phyloP scores from a whole-genome alignment of 257 asterid species.

The Nicotiana otophora region DNA sequence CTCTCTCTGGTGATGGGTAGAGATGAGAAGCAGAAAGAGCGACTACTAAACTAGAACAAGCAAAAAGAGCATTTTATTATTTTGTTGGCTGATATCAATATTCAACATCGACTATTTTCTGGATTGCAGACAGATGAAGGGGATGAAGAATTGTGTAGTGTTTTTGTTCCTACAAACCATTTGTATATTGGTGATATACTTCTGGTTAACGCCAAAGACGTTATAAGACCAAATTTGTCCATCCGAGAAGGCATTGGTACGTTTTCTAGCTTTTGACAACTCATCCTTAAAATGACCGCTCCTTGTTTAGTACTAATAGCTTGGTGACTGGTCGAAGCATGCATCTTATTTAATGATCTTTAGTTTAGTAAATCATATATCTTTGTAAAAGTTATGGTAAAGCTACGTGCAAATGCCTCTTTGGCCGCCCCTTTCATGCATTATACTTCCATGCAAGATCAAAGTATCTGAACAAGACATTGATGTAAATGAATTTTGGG shows the following conservation, averaged over 20 bases:
- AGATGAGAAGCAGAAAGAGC: constrained; percentile 4
- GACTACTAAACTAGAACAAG: background rate
- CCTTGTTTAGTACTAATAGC: background rate
- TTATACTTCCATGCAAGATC: no score
- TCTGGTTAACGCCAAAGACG: constrained; percentile 66
- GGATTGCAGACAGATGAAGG: constrained; percentile 66
- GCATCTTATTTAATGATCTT: background rate
- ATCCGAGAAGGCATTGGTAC: constrained; percentile 95
- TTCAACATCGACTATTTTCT: background rate
- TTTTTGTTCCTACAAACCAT: constrained; percentile 88
- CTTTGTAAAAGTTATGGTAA: background rate
- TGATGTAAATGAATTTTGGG: background rate
- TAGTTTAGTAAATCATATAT: background rate
- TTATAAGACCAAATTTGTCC: constrained; percentile 72
- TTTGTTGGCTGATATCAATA: background rate
- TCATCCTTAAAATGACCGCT: background rate
- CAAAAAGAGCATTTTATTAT: background rate
- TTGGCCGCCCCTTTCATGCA: no score
- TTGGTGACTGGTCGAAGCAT: background rate
- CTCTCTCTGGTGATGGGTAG: background rate
- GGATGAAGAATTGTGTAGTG: constrained; percentile 86
- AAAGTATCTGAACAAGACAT: no score
- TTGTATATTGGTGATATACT: constrained; percentile 77
- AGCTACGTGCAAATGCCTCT: background rate
- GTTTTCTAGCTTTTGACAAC: background rate